Base-by-base conservation (phyloP, 768 basidiomycete genomes). In the Calvatia gigantea region DNA sequence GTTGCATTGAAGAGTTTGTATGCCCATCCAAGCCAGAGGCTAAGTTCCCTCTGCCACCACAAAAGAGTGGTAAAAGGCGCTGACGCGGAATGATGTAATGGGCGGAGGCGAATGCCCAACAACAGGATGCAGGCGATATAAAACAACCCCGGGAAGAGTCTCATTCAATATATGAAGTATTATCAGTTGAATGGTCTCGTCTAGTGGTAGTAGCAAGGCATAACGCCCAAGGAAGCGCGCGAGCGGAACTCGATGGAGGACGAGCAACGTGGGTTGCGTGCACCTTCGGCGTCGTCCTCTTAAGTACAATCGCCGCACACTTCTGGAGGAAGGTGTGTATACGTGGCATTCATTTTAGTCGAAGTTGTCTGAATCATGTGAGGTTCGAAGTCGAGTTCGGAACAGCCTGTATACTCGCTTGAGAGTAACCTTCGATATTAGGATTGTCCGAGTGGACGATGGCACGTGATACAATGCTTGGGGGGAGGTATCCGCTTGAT, bases 121-220 rank as follows among this genome's bases (percentile, higher is more conserved):
- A 65, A 49, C 4, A 56, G 47, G 46, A 65, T 31, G 47, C 61
- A 65, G 8, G 59, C 52, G 37, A 57, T 54, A 38, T 61, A 58
- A 39, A 64, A 59, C 38, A 62, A 25, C 32, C 39, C 52, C 12
- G 61, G 63, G 28, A 60, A 57, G 32, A 58, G 33, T 37, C 51
- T 64, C 57, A 61, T 59, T 23, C n/a, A 25, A 27, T 48, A 23
- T n/a, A n/a, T n/a, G 17, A 17, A 31, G 29, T 21, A 9, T 9
- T 9, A 48, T 12, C 4, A 3, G n/a, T 32, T 19, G 31, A 19
- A 12, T 7, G 29, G n/a, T 11, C n/a, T 33, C 17, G 29, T 28
- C 23, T 27, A 33, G 31, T 32, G n/a, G n/a, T n/a, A n/a, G n/a
- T 14, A 31, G 32, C 6, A 21, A 31, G 29, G 29, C 46, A 48